Evolutionary conservation across 768 basidiomycete genomes (phyloP).

Genomic region (Hydnomerulius pinastri): DNA sequence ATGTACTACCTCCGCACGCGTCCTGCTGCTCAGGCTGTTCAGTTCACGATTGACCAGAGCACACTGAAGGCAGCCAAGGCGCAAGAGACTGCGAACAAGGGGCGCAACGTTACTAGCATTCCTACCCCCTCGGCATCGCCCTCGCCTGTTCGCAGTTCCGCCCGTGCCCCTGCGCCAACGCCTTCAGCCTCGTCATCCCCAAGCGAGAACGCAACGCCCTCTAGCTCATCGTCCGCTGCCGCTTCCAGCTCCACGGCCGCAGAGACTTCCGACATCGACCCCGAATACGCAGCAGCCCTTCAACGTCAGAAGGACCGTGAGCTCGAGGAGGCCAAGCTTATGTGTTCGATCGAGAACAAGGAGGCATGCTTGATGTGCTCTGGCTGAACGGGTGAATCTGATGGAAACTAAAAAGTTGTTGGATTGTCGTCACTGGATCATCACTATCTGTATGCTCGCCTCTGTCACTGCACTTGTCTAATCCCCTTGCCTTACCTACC

Average conservation of each 20-base stretch:
- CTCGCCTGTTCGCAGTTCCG: slow-evolving; percentile 19
- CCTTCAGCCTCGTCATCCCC: slow-evolving; percentile 26
- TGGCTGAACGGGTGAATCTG: slow-evolving; percentile 43
- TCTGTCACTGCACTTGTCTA: not conserved
- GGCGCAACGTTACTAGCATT: slow-evolving; percentile 15
- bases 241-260: slow-evolving; percentile 24
- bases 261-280: slow-evolving; percentile 45
- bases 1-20: slow-evolving; percentile 97
- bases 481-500: not conserved
- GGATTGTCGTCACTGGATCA: slow-evolving; percentile 2
- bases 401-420: not conserved
- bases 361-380: slow-evolving; percentile 94
- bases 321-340: slow-evolving; percentile 76
- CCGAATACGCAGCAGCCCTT: slow-evolving; percentile 81
- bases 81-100: slow-evolving; percentile 22
- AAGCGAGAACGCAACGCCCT: slow-evolving; percentile 3
- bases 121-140: slow-evolving; percentile 27
- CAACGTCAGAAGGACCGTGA: slow-evolving; percentile 70
- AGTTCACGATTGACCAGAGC: slow-evolving; percentile 92
- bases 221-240: slow-evolving; percentile 17
- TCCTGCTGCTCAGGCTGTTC: slow-evolving; percentile 93
- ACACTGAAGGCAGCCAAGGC: slow-evolving; percentile 61
- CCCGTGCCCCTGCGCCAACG: slow-evolving; percentile 32
- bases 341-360: slow-evolving; percentile 91
- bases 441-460: slow-evolving; percentile 4